These are phyloP conservation scores for Globisporangium polare DNA, from an alignment of 352 stramenopile species.

Conservation along the genomic window DNA sequence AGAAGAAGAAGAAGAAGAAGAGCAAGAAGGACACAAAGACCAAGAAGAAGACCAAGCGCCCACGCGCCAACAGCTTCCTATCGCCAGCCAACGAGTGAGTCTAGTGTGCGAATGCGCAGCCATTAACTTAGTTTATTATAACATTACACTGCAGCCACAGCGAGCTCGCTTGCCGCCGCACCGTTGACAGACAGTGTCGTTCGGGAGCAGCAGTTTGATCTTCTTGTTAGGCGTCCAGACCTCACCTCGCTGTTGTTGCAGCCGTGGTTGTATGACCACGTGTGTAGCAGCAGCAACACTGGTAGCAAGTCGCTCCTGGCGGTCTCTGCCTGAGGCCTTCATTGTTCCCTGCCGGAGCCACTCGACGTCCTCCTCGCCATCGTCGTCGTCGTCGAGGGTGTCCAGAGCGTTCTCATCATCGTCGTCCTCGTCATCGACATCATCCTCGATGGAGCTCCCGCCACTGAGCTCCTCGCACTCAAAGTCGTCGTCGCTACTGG, in stretches of 20 bases:
- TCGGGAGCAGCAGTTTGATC: background rate
- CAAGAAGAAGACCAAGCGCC: background rate
- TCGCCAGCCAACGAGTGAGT: constrained; percentile 1
- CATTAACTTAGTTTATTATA: constrained; percentile 6
- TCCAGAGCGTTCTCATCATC: background rate
- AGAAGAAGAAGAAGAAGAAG: constrained; percentile 5
- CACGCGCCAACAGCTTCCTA: constrained; percentile 13
- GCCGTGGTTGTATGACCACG: background rate
- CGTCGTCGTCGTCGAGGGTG: constrained; percentile 2
- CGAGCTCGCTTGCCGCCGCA: background rate
- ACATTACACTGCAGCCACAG: background rate
- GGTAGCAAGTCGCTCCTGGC: background rate
- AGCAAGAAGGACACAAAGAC: too few species aligned
- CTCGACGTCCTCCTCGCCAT: background rate
- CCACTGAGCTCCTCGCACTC: constrained; percentile 67
- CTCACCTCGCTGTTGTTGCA: background rate
- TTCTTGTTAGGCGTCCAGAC: constrained; percentile 43
- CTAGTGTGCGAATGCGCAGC: background rate
- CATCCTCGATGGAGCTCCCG: constrained; percentile 9
- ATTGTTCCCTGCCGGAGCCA: background rate
- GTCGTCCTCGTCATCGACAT: constrained; percentile 5
- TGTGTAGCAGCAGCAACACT: background rate
- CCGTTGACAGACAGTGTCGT: background rate
- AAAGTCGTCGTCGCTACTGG: constrained; percentile 46
- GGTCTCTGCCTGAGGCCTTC: background rate